These are phyloP conservation scores for Xerocomus nothofagi DNA, from an alignment of 1,284 basidiomycete species.

Conservation along the genomic window DNA sequence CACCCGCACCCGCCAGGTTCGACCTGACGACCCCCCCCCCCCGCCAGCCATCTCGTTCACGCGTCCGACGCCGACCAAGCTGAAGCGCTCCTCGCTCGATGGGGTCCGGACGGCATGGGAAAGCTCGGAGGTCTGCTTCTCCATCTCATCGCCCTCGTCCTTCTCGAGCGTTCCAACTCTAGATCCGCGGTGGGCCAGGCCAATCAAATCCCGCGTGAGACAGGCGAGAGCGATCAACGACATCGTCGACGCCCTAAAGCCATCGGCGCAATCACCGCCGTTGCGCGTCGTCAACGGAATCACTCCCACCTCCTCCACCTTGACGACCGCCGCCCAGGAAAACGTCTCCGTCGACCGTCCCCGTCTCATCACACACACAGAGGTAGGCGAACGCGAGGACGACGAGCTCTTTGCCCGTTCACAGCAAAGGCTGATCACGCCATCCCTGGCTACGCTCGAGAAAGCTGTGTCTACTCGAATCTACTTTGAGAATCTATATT, in stretches of 20 bases:
- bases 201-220: slow-evolving; percentile 83
- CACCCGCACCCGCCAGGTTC: no score
- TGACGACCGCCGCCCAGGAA: slow-evolving; percentile 70
- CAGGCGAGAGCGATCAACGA: slow-evolving; percentile 81
- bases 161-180: slow-evolving; percentile 19
- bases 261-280: slow-evolving; percentile 52
- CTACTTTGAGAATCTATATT: slow-evolving; percentile 97
- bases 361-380: slow-evolving; percentile 59
- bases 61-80: slow-evolving; percentile 93
- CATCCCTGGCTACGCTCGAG: slow-evolving; percentile 88
- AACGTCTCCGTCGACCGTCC: slow-evolving; percentile 60
- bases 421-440: slow-evolving; percentile 60
- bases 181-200: slow-evolving; percentile 90
- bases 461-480: slow-evolving; percentile 91
- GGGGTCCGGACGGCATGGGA: slow-evolving; percentile 89
- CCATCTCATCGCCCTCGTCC: slow-evolving; percentile 24
- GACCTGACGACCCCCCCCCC: no score
- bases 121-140: slow-evolving; percentile 79
- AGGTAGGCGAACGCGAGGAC: slow-evolving; percentile 60
- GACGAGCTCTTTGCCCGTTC: slow-evolving; percentile 35
- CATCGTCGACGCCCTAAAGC: slow-evolving; percentile 67
- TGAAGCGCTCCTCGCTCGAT: slow-evolving; percentile 83
- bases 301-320: slow-evolving; percentile 52
- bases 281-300: slow-evolving; percentile 86
- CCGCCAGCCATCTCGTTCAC: slow-evolving; percentile 89